Evolutionary conservation across 345 rosid genomes (phyloP), one percentile per base, ranked within the genome.

Genomic region (Psidium guajava): DNA sequence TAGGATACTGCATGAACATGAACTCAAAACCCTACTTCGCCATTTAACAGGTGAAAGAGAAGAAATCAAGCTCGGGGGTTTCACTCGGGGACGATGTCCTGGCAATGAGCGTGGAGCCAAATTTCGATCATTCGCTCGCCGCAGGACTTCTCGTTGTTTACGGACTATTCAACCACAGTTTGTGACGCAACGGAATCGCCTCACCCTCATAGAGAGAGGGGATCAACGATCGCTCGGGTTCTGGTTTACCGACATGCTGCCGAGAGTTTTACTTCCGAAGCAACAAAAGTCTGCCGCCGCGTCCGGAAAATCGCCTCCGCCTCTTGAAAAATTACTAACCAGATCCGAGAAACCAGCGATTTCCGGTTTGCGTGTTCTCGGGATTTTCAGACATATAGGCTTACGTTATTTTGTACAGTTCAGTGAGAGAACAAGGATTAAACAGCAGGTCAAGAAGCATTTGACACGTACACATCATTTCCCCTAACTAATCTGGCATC

Each of bases 1-100:
- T 36, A 36, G 36, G 36, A 36, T 36, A 36, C 36, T 24, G 24
- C 8, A 69, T 18, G 47, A 69, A 18, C 22, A 69, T 69, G 14
- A 69, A 36, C 80, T 36, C 80, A 36, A 36, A 18, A 18, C 47
- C 10, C 13, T 9, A 20, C 47, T 69, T 18, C 25, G 47, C 80
- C 52, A 56, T 42, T 77, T 52, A 77, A 59, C 86, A 90, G 92
- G 91, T 87, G 4, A 85, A 87, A 77, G 83, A 84, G 82, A 92
- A 92, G 90, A 87, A 85, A 52, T 89, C 90, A 5, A 40, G 85
- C 51, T 40, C 86, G 52, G 92, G 92, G 5, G 83, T 88, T 7
- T 18, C 74, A 22, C 56, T 92, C 8, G 93, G 94, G 86, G 88
- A 87, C 8, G 94, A 92, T 88, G 94, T 92, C 24, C 64, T 90